Base-by-base conservation (phyloP, 2,329 filamentous ascomycete species). In the Ilyonectria robusta region DNA sequence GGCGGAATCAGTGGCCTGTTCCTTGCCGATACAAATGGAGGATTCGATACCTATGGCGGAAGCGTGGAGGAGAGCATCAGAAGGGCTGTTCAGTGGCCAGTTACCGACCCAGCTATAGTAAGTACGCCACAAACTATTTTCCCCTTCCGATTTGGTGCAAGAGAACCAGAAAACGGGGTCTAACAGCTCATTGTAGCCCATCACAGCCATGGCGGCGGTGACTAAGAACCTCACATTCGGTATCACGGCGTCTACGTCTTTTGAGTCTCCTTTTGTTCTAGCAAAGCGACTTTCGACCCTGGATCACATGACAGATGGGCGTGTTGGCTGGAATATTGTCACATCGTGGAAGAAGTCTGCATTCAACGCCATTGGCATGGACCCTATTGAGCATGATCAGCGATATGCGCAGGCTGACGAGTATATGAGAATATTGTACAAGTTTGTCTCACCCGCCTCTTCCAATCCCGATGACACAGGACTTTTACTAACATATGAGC, bases 261-360 rank as follows among this genome's bases (percentile, higher is more conserved):
- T 60, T 6, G 62, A 65, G 7, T 48, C 48, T 2, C 62, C 62
- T 8, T 65, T 55, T 21, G 31, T 60, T 3, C 21, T 65, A 2
- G 62, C 62, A 23, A 54, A 48, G 19, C 37, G 56, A 4, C 60
- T 65, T 23, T 65, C 62, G 1, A 65, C 62, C 2, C 48, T 65
- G 8, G 62, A 65, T 6, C 48, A 65, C 11, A 40, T 65, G 1
- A 65, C 62, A 1, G 21, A 65, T 2, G 62, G 62, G 2, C 56
- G 62, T 3, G 47, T 65, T 26, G 62, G 48, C 1, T 65, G 62
- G 62, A 65, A 65, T 4, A 54, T 65, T 33, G 62, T 65, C 5
- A 65, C 62, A 8, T 48, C 47, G 1, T 65, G 48, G 56, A 60
- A 54, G 17, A 55, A 65, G 21, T 55, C 56, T 17, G 62, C 62